phyloP scores from a whole-genome alignment of 2,329 filamentous ascomycete species.

The Fusarium bulbicola region DNA sequence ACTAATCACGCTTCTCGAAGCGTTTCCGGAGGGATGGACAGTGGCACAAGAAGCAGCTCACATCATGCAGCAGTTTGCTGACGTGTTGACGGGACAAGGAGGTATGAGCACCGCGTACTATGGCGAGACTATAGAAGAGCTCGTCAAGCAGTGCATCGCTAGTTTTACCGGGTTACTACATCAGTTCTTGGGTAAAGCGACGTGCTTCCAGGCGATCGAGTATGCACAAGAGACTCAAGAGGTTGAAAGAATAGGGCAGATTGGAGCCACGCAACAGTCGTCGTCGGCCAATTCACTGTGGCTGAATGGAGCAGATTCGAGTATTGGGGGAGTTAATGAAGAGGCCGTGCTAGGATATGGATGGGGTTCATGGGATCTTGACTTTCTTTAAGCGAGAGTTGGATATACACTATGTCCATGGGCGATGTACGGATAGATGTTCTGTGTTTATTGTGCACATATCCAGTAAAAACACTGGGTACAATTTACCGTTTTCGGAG shows the following conservation, averaged over 20 bases:
- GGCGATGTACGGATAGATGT: background rate
- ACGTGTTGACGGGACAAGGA: conserved; percentile 29
- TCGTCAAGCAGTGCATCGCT: conserved; percentile 31
- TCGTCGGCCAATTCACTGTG: conserved; percentile 32
- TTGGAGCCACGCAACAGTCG: conserved; percentile 23
- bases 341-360: conserved; percentile 36
- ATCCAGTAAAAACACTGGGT: background rate
- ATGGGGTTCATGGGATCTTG: conserved; percentile 42
- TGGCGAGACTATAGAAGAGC: conserved; percentile 28
- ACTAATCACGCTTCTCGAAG: conserved; percentile 49
- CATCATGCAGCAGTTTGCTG: conserved; percentile 46
- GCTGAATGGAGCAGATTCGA: conserved; percentile 27
- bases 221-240: conserved; percentile 32
- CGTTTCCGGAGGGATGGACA: conserved; percentile 50
- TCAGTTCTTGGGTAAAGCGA: conserved; percentile 48
- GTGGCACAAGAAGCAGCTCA: conserved; percentile 48
- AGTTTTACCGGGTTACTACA: conserved; percentile 43
- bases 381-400: conserved; percentile 33
- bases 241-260: conserved; percentile 6
- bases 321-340: conserved; percentile 27
- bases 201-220: conserved; percentile 41
- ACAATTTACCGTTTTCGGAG: background rate
- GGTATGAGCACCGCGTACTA: conserved; percentile 28
- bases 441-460: background rate
- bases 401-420: background rate